These are phyloP conservation scores for Aspergillus calidoustus DNA, from an alignment of 2,329 filamentous ascomycete genomes.

Conservation along the genomic window DNA sequence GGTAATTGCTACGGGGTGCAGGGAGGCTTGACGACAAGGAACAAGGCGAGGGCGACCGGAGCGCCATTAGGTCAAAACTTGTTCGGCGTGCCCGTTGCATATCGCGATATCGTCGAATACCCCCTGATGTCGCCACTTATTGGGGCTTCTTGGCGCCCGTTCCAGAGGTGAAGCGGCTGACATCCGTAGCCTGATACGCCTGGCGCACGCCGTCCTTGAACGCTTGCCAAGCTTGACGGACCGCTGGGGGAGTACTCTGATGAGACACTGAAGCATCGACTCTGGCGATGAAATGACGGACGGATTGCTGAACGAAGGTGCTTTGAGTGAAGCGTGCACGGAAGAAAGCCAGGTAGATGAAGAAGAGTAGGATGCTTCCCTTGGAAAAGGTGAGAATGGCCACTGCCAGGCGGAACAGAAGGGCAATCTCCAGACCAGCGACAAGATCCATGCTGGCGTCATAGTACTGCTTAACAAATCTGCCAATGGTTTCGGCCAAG, in stretches of 20 bases:
- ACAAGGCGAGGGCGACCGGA: neutral
- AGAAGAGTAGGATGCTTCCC: slow-evolving; percentile 86
- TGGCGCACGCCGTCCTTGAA: slow-evolving; percentile 75
- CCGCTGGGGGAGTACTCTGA: slow-evolving; percentile 81
- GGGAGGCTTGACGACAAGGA: neutral
- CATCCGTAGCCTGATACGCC: slow-evolving; percentile 78
- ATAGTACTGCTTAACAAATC: slow-evolving; percentile 98
- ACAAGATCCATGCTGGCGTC: slow-evolving; percentile 95
- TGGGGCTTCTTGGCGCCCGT: slow-evolving; percentile 53
- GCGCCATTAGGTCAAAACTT: neutral
- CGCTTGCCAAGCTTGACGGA: slow-evolving; percentile 77
- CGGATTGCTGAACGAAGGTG: slow-evolving; percentile 84
- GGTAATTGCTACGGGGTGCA: slow-evolving; percentile 1
- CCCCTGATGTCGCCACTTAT: slow-evolving; percentile 33
- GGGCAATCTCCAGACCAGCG: slow-evolving; percentile 80
- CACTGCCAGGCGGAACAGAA: slow-evolving; percentile 82
- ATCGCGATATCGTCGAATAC: slow-evolving; percentile 5
- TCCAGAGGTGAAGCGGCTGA: slow-evolving; percentile 71
- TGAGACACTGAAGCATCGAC: slow-evolving; percentile 82
- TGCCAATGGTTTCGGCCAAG: slow-evolving; percentile 80
- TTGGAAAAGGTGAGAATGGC: slow-evolving; percentile 86
- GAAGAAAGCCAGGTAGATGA: slow-evolving; percentile 88
- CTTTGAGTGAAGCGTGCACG: slow-evolving; percentile 89
- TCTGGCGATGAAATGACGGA: slow-evolving; percentile 72
- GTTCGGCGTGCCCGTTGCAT: slow-evolving; percentile 6